A percentile compares a stretch with the other conserved stretches of the same genome.
phyloP scores from a whole-genome alignment of 1,284 basidiomycete species.

The Pseudozyma tsukubaensis region DNA sequence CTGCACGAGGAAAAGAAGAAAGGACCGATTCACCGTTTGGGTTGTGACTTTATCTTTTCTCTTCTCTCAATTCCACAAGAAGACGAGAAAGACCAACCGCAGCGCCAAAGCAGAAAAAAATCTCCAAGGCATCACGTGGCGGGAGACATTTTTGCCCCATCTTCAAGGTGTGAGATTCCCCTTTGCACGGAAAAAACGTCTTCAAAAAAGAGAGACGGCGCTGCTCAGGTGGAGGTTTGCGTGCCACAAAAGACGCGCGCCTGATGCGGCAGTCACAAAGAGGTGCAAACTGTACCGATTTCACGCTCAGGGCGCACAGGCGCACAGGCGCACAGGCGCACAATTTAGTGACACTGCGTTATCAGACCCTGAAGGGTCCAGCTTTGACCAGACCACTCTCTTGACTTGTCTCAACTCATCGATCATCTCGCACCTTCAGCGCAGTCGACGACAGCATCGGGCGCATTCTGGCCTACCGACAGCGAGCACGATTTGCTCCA shows the following conservation, averaged over 20 bases:
- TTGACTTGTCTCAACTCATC: not conserved
- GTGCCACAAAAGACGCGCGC: not conserved
- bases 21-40: conserved; percentile 9
- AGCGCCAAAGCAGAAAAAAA: conserved; percentile 5
- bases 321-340: not conserved
- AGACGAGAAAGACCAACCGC: not conserved
- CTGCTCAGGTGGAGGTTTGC: conserved; percentile 7
- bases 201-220: not conserved
- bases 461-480: not conserved
- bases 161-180: conserved; percentile 16
- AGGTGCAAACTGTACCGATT: not conserved
- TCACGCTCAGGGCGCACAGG: not conserved
- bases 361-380: conserved; percentile 8
- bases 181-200: not conserved
- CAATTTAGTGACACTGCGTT: not conserved
- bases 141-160: not conserved
- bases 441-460: too few relatives aligned
- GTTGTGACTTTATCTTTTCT: conserved; percentile 10
- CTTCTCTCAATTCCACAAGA: not conserved
- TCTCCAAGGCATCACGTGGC: conserved; percentile 24
- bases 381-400: not conserved
- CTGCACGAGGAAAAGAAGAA: conserved; percentile 54
- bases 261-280: not conserved
- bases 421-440: too few relatives aligned
- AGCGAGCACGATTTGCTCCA: not conserved